phyloP scores from a whole-genome alignment of 106 monocot species.

The Triglochin maritima region DNA sequence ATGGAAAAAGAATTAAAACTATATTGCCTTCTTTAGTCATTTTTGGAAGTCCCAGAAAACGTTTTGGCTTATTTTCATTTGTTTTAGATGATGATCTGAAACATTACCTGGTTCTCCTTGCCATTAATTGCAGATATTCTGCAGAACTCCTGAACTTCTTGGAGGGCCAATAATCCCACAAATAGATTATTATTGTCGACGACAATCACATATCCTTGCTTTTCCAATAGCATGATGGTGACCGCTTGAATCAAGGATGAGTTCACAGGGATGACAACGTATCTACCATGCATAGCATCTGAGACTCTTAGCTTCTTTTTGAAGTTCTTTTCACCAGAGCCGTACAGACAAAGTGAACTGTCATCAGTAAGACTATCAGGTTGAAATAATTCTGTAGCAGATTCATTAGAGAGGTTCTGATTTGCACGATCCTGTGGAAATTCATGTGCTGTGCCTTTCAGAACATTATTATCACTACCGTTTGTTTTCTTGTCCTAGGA shows the following conservation, averaged over 20 bases:
- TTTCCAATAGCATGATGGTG: slow-evolving; percentile 49
- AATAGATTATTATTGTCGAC: slow-evolving; percentile 29
- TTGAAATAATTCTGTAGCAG: not conserved
- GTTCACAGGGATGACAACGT: slow-evolving; percentile 35
- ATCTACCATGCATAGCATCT: slow-evolving; percentile 74
- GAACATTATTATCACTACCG: slow-evolving; percentile 7
- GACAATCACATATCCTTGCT: slow-evolving; percentile 47
- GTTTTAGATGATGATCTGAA: no score
- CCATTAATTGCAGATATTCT: not conserved
- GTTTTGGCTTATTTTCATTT: no score
- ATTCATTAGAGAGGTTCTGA: not conserved
- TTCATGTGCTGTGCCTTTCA: slow-evolving; percentile 2
- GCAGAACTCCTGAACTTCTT: slow-evolving; percentile 29
- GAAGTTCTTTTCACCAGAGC: slow-evolving; percentile 16
- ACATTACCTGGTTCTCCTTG: not conserved
- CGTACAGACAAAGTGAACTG: slow-evolving; percentile 69
- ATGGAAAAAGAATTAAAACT: no score
- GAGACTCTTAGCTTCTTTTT: slow-evolving; percentile 44
- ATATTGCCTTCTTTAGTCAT: no score
- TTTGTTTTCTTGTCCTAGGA: slow-evolving; percentile 31
- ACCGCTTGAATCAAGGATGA: slow-evolving; percentile 39
- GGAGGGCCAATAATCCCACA: slow-evolving; percentile 44
- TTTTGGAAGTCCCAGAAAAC: no score
- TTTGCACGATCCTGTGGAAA: slow-evolving; percentile 5
- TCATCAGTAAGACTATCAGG: slow-evolving; percentile 53